Evolutionary conservation across 2,329 filamentous ascomycete genomes (phyloP), one percentile per base, ranked within the genome.

Genomic region (Ilyonectria mors-panacis): DNA sequence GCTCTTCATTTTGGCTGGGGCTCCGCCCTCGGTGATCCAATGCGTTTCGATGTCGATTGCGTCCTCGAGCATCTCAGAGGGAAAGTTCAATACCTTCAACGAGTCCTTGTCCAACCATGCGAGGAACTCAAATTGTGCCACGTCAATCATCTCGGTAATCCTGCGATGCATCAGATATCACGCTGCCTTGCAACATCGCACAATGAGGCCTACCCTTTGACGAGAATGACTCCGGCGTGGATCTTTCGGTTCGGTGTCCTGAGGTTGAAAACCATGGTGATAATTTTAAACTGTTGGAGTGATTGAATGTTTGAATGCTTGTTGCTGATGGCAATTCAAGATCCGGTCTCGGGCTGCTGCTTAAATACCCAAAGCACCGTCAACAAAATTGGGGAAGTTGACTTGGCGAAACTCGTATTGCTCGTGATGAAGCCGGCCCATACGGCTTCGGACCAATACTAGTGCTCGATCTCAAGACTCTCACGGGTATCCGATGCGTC

Each of bases 41-140:
- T 80, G 79, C 9, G 81, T 75, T 28, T 77, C 59, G 19, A 80
- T 59, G 7, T 78, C 75, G 4, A 80, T 15, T 1, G 67, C 71
- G 19, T 81, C 63, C 1, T 65, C 35, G 37, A 69, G 68, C 17
- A 76, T 19, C 1, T 68, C 35, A 0, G 64, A 21, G 0, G 75
- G 56, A 7, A 75, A 1, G 17, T 75, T 3, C 0, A 45, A 37
- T 1, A 69, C 67, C 2, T 78, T 70, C 10, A 76, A 35, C 1
- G 23, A 17, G 10, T 73, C 63, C 5, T 71, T 62, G 54, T 63
- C 70, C 3, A 77, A 2, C 1, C 57, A 61, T 23, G 74, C 39
- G 19, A 81, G 53, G 7, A 78, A 59, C 13, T 81, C 79, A 15
- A 81, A 67, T 1, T 78, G 78, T 3, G 77, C 79, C 3, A 81